Evolutionary conservation across 2,329 filamentous ascomycete species (phyloP), one percentile per base, ranked within the genome.

Genomic region (Colletotrichum chrysophilum): DNA sequence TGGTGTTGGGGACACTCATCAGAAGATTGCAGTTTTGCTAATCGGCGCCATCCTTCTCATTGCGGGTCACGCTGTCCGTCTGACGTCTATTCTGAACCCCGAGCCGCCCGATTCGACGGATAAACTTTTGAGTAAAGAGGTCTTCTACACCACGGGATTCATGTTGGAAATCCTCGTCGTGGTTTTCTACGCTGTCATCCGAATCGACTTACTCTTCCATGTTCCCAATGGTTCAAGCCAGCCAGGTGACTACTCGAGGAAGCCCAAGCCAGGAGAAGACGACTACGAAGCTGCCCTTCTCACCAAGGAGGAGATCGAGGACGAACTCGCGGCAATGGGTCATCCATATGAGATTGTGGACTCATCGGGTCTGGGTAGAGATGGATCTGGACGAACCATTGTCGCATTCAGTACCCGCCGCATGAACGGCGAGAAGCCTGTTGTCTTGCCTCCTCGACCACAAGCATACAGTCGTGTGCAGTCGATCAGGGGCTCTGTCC

Each of bases 251-350:
- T 81, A 81, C 66, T 78, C 78, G 72, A 87, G 87, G 78, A 86
- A 85, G 55, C 88, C 87, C 4, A 91, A 90, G n/a, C 88, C 88
- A 4, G 58, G 85, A 88, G 12, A 80, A 62, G 73, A 75, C 2
- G 75, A 68, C 13, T 75, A 75, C 14, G 73, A 75, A 4, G 70
- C 73, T 7, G 73, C 73, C 1, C 70, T 75, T n/a, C 73, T 75
- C 12, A 73, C 73, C 32, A 68, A 64, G 14, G 70, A 75, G 9
- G 73, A 75, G 34, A 75, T 75, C 1, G 73, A 75, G 30, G 73
- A 75, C 8, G 73, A 75, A 3, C 36, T 75, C 2, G 32, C 56
- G 3, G 73, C 69, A 6, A 18, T 75, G 13, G 73, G 73, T 18
- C 73, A 73, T 3, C 73, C 73, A 5, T 75, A 75, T 34, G 73